phyloP scores from a whole-genome alignment of 176 grass and related monocot genomes.

The Saccharum officinarum region DNA sequence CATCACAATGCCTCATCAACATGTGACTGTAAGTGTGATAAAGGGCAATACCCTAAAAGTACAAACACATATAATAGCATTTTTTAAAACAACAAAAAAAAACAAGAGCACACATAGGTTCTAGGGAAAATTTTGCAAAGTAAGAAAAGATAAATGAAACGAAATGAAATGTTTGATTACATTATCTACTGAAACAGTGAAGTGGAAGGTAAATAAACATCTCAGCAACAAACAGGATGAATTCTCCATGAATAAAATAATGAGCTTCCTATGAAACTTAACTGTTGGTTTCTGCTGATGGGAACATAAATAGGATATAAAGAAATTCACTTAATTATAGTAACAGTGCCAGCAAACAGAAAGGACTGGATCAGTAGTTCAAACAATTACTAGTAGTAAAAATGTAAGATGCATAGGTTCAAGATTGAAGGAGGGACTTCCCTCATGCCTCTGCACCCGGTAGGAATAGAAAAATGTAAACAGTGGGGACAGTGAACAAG shows the following conservation, averaged over 20 bases:
- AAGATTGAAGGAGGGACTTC: neutral
- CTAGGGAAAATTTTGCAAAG: neutral
- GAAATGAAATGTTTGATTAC: neutral
- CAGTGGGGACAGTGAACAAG: neutral
- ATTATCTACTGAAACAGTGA: slow-evolving; percentile 8
- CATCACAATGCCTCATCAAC: slow-evolving; percentile 19
- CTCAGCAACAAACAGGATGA: slow-evolving; percentile 1
- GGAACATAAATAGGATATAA: neutral
- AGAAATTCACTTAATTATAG: neutral
- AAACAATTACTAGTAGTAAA: neutral
- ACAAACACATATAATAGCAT: neutral
- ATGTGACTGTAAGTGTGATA: neutral
- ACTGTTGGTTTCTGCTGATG: neutral
- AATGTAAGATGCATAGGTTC: neutral
- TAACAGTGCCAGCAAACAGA: neutral
- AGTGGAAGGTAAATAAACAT: neutral
- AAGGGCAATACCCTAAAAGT: neutral
- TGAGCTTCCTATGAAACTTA: neutral
- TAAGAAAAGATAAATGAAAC: slow-evolving; percentile 15
- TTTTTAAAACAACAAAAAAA: neutral
- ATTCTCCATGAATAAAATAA: neutral
- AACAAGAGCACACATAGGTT: neutral
- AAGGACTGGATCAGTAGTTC: neutral
- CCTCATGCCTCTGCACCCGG: neutral
- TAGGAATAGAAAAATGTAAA: slow-evolving; percentile 14